A percentile compares a stretch with the other conserved stretches of the same genome.
These are phyloP conservation scores for Vitis hybrid DNA, from an alignment of 177 flowering plant genomes.

Conservation along the genomic window DNA sequence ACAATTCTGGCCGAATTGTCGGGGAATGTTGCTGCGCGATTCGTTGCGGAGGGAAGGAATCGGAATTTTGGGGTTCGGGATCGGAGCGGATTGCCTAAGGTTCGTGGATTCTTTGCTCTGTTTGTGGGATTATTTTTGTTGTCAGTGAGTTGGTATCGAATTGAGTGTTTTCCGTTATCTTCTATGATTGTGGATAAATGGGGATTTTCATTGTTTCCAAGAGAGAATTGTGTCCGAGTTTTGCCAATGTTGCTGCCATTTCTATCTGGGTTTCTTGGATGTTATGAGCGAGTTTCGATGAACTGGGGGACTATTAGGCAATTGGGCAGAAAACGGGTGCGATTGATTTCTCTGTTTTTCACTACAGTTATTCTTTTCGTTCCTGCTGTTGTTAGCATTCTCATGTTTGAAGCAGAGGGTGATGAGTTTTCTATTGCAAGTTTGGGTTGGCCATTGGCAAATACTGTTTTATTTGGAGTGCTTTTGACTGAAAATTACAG, in stretches of 20 bases:
- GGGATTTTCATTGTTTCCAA: constrained; percentile 29
- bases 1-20: constrained; percentile 84
- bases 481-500: constrained; percentile 72
- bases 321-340: constrained; percentile 61
- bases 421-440: constrained; percentile 45
- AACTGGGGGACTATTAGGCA: constrained; percentile 64
- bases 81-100: constrained; percentile 21
- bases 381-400: constrained; percentile 68
- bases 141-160: constrained; percentile 81
- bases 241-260: constrained; percentile 88
- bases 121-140: constrained; percentile 58
- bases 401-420: constrained; percentile 41
- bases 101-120: constrained; percentile 59
- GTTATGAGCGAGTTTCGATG: constrained; percentile 62
- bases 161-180: constrained; percentile 73
- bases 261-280: constrained; percentile 76
- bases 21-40: constrained; percentile 67
- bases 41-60: constrained; percentile 27
- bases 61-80: constrained; percentile 12
- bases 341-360: constrained; percentile 64
- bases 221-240: constrained; percentile 61
- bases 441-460: constrained; percentile 81
- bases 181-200: constrained; percentile 23
- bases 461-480: constrained; percentile 90
- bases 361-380: constrained; percentile 64